Evolutionary conservation across 441 rosid genomes (phyloP), one percentile per base, ranked within the genome.

Genomic region (Mallotus japonicus): DNA sequence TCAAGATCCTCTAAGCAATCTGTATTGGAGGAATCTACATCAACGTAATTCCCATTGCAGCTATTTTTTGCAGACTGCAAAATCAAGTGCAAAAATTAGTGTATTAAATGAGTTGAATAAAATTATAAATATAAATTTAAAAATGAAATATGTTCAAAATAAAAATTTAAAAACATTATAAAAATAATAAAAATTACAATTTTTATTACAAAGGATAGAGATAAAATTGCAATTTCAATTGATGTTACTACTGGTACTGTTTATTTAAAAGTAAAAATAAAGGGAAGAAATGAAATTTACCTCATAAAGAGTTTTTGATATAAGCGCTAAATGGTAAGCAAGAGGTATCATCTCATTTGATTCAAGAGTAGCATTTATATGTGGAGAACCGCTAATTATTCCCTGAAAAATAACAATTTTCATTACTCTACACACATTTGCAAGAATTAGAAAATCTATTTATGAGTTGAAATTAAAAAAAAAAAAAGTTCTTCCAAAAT

Each of bases 11-110:
- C 73, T 22, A 58, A 42, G 53, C 81, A 79, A 14, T 16, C 51
- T 17, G 69, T 55, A 54, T 73, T 75, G 46, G 69, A 22, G 11
- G 62, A 4, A 57, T 72, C 73, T 12, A 59, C 77, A 2, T 49
- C 63, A 0, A 61, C 24, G 20, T 73, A 82, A 47, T 69, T 61
- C 34, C 72, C 83, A 13, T 75, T 65, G 76, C 85, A 82, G 15
- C 65, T 75, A 17, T 28, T 65, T 76, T 82, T 51, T 1, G 78
- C 76, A 17, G 77, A 34, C 85, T 82, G 74, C 58, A 64, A 62
- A 73, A 57, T 0, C 62, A 55, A 54, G 8, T 40, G 3, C 0
- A 50, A 28, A 28, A 28, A 1, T 1, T 28, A 28, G 32, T 28
- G 2, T 28, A 28, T 28, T 28, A 1, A 28, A 28, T 28, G 2